phyloP scores from a whole-genome alignment of 2,329 filamentous ascomycete species.

The Ceratocystis papillata region DNA sequence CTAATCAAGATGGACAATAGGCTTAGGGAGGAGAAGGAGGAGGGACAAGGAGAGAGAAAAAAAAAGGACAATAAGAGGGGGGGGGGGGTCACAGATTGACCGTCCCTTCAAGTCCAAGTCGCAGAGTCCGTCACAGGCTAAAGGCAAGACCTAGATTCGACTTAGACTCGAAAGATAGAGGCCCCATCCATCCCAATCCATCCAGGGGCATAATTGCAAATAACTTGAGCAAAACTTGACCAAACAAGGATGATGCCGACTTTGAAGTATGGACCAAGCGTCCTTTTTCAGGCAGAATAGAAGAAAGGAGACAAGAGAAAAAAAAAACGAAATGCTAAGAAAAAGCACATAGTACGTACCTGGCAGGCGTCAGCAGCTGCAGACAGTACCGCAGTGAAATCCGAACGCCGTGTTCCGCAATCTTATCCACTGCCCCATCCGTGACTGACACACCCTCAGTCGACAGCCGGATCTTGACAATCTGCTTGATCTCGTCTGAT shows the following conservation, averaged over 20 bases:
- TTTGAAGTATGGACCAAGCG: neutral
- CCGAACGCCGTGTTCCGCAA: conserved; percentile 74
- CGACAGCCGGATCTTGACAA: conserved; percentile 72
- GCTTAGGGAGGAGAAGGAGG: neutral
- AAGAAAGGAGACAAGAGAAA: conserved; percentile 21
- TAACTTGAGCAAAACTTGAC: conserved; percentile 4
- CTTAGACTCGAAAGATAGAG: neutral
- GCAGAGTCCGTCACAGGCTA: neutral
- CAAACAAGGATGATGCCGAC: conserved; percentile 14
- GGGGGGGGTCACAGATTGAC: neutral
- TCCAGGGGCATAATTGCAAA: conserved; percentile 12
- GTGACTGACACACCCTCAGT: conserved; percentile 71
- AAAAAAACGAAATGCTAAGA: conserved; percentile 17
- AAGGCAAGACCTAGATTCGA: neutral
- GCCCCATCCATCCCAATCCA: neutral
- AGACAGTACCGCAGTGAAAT: conserved; percentile 88
- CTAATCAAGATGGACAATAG: neutral
- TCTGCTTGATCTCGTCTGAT: conserved; percentile 80
- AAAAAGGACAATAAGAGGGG: neutral
- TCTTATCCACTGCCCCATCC: conserved; percentile 74
- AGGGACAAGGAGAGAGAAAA: neutral
- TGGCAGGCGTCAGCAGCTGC: conserved; percentile 79
- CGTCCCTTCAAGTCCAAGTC: neutral
- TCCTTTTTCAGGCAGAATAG: neutral
- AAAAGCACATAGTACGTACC: conserved; percentile 36